Evolutionary conservation across 768 basidiomycete genomes (phyloP), one percentile per base, ranked within the genome.

Genomic region (Phylloporus sp.): DNA sequence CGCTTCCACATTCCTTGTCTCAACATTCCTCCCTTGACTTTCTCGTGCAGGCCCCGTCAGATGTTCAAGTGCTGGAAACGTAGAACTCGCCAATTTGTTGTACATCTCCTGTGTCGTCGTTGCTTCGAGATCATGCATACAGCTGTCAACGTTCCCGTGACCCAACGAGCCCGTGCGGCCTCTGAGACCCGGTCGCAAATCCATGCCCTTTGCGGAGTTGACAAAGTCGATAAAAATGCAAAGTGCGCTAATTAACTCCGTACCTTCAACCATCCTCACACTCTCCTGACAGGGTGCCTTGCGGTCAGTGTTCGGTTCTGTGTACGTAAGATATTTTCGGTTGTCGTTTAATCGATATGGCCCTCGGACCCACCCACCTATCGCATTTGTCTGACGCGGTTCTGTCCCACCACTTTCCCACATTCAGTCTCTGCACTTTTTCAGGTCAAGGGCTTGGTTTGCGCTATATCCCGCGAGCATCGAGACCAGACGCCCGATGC

Each of bases 261-360:
- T 61, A 62, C 47, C 64, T 52, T 57, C 57, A 57, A 53, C 50
- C 46, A 50, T 52, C 64, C 58, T 66, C 58, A 59, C 59, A 50
- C 55, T 57, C 42, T 52, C 57, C 55, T 62, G 57, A 56, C 62
- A 66, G 54, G 51, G 57, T 56, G 63, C 55, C 66, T 66, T 66
- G 64, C 51, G 64, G 64, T 56, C 55, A 49, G 45, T 59, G 55
- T 44, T 50, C 48, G 37, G 63, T 52, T 50, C 42, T 52, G 55
- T 46, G 42, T 68, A 66, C 65, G 65, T 66, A 66, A 68, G 50
- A 58, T 46, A 58, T 61, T 53, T n/a, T 67, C 64, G 63, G 62
- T 49, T 68, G 61, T 51, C 58, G 53, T 64, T 65, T 66, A 65
- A 66, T 66, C 66, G 62, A 66, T 62, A 63, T 65, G 58, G 61